Evolutionary conservation across 2,329 filamentous ascomycete species (phyloP).

Genomic region (Beauveria varroae): DNA sequence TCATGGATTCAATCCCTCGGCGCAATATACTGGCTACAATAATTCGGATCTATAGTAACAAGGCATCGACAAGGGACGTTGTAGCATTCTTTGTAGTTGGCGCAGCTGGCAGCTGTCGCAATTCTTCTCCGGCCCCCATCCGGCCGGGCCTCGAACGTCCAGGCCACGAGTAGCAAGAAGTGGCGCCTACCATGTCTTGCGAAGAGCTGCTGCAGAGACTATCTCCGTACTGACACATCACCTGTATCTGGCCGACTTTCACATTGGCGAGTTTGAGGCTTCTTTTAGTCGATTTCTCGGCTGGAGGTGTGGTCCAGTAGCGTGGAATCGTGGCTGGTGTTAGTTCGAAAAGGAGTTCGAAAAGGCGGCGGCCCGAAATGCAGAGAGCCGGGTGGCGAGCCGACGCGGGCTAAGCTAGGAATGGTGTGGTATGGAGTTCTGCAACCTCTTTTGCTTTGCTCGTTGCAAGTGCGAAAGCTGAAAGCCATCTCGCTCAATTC

Average conservation of each 20-base stretch:
- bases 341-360: not conserved
- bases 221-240: no score
- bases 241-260: not conserved
- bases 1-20: not conserved
- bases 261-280: not conserved
- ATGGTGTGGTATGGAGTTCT: no score
- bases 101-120: not conserved
- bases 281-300: not conserved
- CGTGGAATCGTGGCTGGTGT: not conserved
- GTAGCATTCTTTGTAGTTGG: not conserved
- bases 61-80: not conserved
- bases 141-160: not conserved
- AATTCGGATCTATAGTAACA: no score
- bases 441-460: no score
- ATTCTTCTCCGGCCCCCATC: not conserved
- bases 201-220: no score
- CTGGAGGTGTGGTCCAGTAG: not conserved
- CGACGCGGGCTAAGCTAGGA: not conserved
- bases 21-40: not conserved
- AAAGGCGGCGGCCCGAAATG: not conserved
- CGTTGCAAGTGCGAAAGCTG: no score
- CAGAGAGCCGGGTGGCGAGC: not conserved
- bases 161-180: not conserved
- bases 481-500: no score
- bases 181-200: not conserved